Conservation (phyloP, 164 flowering plant genomes). For the Akebia trifoliata region DNA sequence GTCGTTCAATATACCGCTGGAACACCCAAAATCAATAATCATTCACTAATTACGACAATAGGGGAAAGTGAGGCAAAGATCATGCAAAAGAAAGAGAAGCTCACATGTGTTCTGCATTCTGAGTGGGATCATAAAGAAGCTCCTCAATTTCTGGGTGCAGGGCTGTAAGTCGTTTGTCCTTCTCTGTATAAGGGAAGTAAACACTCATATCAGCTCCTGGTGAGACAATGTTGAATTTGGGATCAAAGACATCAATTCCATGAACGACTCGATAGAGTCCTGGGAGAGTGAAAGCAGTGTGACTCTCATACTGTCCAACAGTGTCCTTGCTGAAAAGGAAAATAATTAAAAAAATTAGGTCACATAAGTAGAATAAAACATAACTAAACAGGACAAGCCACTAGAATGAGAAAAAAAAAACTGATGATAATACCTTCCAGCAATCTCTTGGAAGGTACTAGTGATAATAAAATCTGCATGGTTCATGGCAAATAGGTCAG, state of each 20-base stretch:
- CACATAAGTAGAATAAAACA: background rate
- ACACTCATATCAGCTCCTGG: slow-evolving; percentile 92
- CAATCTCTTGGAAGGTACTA: slow-evolving; percentile 97
- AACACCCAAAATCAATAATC: background rate
- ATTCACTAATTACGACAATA: slow-evolving; percentile 16
- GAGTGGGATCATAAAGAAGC: slow-evolving; percentile 66
- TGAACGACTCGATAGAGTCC: slow-evolving; percentile 96
- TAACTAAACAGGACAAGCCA: too few species aligned
- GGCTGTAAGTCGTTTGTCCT: slow-evolving; percentile 58
- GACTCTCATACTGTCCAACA: slow-evolving; percentile 97
- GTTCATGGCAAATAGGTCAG: slow-evolving; percentile 96
- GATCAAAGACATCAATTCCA: slow-evolving; percentile 92
- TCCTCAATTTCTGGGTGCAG: slow-evolving; percentile 93
- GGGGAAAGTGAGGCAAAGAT: background rate
- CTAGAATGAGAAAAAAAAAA: too few species aligned
- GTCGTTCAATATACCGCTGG: slow-evolving; percentile 76
- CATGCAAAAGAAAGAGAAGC: slow-evolving; percentile 8
- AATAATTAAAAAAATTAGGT: too few species aligned
- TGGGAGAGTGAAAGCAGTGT: slow-evolving; percentile 90
- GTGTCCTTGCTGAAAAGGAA: slow-evolving; percentile 95
- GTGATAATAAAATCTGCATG: slow-evolving; percentile 96
- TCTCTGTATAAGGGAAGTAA: slow-evolving; percentile 81
- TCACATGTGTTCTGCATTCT: slow-evolving; percentile 90
- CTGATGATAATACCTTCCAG: slow-evolving; percentile 80
- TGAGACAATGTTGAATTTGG: slow-evolving; percentile 98